Evolutionary conservation across 2,329 filamentous ascomycete genomes (phyloP), one percentile per base, ranked within the genome.

Genomic region (Ilyonectria sp.): DNA sequence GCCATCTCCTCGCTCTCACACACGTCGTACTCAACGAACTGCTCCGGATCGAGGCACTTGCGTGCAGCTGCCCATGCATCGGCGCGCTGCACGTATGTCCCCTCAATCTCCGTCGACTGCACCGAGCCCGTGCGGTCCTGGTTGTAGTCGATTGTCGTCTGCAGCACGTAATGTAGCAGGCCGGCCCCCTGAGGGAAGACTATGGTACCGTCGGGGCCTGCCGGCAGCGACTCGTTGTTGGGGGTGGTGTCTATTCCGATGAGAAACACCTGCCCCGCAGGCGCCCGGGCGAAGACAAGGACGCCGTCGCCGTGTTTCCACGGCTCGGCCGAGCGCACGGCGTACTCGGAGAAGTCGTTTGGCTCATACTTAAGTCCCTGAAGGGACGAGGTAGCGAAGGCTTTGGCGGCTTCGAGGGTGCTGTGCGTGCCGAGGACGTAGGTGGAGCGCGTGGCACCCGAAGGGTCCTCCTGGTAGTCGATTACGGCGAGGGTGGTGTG

Each of bases 121-220:
- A 66, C 71, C 6, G 70, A 70, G 40, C 79, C 79, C 11, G 72
- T 76, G 19, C 79, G 79, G 65, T 82, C 82, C 43, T 75, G 73
- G 61, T 80, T 79, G 74, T 84, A 84, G 72, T 84, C 76, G 35
- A 82, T 76, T n/a, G 73, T 79, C 6, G 80, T 83, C 72, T 84
- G 82, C 57, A 85, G 63, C 13, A 85, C 79, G 72, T 82, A 82
- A 66, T 82, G 78, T 63, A 85, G 74, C 46, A 77, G 71, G 4
- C 76, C 67, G 21, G 73, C 71, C 6, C 72, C 75, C n/a, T 69
- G 52, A 11, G 75, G 75, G 15, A 80, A 69, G 2, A 69, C 15
- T 19, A 71, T 44, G 31, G 65, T 58, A 1, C 76, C 71, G 33
- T 76, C 63, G 1, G 64, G 7, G 4, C 64, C 72, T 0, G 69